phyloP scores from a whole-genome alignment of 371 early-diverging fungal genomes.

The Mucor lusitanicus region DNA sequence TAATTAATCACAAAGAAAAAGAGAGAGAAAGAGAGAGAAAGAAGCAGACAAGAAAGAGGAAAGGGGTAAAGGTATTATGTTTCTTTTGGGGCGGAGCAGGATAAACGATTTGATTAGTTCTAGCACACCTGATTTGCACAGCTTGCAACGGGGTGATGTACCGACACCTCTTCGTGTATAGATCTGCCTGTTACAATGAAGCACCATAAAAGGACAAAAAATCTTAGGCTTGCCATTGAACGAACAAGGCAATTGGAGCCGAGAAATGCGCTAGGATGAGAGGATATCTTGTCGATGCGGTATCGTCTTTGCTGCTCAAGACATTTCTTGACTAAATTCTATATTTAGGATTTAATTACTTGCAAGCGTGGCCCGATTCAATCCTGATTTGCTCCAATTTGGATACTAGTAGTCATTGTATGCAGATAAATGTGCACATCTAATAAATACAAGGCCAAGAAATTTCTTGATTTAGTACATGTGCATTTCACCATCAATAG shows the following conservation, averaged over 20 bases:
- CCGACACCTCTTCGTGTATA: not conserved
- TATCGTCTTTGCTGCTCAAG: not conserved
- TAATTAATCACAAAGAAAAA: not conserved
- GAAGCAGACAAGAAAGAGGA: not conserved
- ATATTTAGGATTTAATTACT: not conserved
- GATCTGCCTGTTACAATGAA: not conserved
- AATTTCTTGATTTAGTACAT: too few species aligned
- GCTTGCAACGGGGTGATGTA: not conserved
- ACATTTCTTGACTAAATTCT: not conserved
- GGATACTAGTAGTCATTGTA: not conserved
- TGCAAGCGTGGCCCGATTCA: not conserved
- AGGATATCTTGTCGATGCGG: not conserved
- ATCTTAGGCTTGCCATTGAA: not conserved
- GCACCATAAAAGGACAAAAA: not conserved
- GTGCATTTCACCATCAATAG: too few species aligned
- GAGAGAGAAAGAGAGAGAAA: not conserved
- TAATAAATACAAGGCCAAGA: too few species aligned
- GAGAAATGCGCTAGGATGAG: not conserved
- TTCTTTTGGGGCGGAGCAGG: conserved; percentile 9
- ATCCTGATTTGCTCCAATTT: not conserved
- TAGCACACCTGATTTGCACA: not conserved
- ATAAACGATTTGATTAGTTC: not conserved
- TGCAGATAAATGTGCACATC: too few species aligned
- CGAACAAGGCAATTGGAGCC: not conserved
- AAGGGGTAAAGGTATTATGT: not conserved